A percentile compares a stretch with the other conserved stretches of the same genome.
Conservation (phyloP, 129 eudicot species). For the Helianthus annuus region HanXRQr2.0-SUNRISE NC_035443.2:4624233-4624732, state of each 20-base stretch:
- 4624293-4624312: neutral
- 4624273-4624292: neutral
- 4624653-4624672: neutral
- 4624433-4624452: neutral
- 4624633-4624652: constrained; percentile 7
- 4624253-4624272: too few species aligned
- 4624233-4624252: too few species aligned
- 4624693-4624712: constrained; percentile 7
- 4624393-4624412: constrained; percentile 24
- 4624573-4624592: neutral
- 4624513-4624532: constrained; percentile 35
- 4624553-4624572: constrained; percentile 20
- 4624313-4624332: constrained; percentile 7
- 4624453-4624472: constrained; percentile 25
- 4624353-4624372: neutral
- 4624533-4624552: neutral
- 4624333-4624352: neutral
- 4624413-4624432: constrained; percentile 17
- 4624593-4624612: neutral
- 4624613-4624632: constrained; percentile 1
- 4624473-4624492: constrained; percentile 25
- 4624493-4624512: constrained; percentile 24
- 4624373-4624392: constrained; percentile 19
- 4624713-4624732: neutral
- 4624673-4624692: constrained; percentile 26